A percentile compares a stretch with the other conserved stretches of the same genome.
Evolutionary conservation across 345 rosid genomes (phyloP).

Genomic region (Syzygium jambos): DNA sequence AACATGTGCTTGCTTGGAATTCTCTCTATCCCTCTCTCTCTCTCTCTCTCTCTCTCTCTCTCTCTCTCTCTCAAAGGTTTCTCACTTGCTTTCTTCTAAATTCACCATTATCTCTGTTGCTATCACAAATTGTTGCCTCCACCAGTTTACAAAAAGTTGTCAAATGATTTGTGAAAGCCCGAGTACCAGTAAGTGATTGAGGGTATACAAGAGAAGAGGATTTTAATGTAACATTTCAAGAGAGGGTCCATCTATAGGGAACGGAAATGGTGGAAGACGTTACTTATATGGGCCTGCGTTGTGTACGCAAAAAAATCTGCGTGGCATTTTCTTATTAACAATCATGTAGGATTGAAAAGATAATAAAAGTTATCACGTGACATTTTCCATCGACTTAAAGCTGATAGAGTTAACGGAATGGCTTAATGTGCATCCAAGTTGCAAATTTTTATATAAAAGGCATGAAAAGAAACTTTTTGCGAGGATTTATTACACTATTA

Average conservation of each 20-base stretch:
- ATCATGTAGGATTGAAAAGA: no score
- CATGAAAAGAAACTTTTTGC: not conserved
- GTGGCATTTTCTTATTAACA: no score
- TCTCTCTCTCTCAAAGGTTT: constrained; percentile 9
- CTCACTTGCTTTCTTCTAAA: not conserved
- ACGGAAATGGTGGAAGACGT: not conserved
- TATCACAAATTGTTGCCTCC: not conserved
- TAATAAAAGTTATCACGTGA: not conserved
- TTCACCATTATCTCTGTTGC: not conserved
- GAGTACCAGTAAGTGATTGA: not conserved
- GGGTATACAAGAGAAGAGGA: not conserved
- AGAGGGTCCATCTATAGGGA: not conserved
- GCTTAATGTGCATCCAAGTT: not conserved
- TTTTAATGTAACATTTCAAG: not conserved
- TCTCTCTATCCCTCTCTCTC: not conserved
- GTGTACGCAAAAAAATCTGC: not conserved
- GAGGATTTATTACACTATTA: not conserved
- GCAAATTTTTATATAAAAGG: not conserved
- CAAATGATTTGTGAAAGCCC: not conserved
- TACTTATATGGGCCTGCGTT: not conserved
- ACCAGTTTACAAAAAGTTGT: not conserved
- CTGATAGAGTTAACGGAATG: not conserved
- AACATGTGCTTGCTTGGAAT: constrained; percentile 16
- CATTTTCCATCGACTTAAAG: not conserved
- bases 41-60: not conserved